Conservation (phyloP, 805 yeast genomes). For the Cyberlindnera samutprakarnensis region DNA sequence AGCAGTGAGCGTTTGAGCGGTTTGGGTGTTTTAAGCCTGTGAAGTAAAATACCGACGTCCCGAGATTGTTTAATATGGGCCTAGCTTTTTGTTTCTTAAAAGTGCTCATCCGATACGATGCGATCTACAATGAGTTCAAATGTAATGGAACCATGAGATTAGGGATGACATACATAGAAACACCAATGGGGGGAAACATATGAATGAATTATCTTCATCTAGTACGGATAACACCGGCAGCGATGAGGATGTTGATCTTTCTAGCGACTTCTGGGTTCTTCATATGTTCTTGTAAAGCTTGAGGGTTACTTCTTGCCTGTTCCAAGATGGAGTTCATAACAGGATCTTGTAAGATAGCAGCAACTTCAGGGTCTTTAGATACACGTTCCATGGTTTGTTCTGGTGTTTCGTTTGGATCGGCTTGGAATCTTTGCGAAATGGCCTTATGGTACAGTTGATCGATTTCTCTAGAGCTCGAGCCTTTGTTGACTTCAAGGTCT, state of each 20-base stretch:
- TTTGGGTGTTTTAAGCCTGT: too few relatives aligned
- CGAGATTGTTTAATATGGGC: too few relatives aligned
- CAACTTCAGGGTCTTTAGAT: slow-evolving; percentile 90
- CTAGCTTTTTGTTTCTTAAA: too few relatives aligned
- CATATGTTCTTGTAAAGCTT: slow-evolving; percentile 96
- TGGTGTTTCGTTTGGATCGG: slow-evolving; percentile 75
- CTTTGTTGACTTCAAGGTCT: slow-evolving; percentile 57
- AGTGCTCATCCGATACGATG: too few relatives aligned
- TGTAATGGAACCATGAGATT: too few relatives aligned
- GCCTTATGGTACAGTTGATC: slow-evolving; percentile 79
- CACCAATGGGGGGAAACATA: too few relatives aligned
- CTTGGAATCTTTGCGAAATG: slow-evolving; percentile 66
- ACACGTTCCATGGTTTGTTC: slow-evolving; percentile 92
- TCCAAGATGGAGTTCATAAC: slow-evolving; percentile 91
- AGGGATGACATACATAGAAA: too few relatives aligned
- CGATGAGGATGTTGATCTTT: slow-evolving; percentile 83
- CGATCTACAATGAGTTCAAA: too few relatives aligned
- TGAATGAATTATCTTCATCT: slow-evolving; percentile 36
- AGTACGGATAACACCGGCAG: slow-evolving; percentile 95
- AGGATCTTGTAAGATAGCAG: slow-evolving; percentile 83
- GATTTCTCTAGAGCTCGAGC: slow-evolving; percentile 64
- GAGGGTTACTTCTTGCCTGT: slow-evolving; percentile 93
- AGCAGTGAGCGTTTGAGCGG: too few relatives aligned
- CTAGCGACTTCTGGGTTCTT: slow-evolving; percentile 87
- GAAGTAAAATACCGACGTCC: too few relatives aligned